phyloP scores from a whole-genome alignment of 164 flowering plant genomes.

The Buxus sempervirens region DNA sequence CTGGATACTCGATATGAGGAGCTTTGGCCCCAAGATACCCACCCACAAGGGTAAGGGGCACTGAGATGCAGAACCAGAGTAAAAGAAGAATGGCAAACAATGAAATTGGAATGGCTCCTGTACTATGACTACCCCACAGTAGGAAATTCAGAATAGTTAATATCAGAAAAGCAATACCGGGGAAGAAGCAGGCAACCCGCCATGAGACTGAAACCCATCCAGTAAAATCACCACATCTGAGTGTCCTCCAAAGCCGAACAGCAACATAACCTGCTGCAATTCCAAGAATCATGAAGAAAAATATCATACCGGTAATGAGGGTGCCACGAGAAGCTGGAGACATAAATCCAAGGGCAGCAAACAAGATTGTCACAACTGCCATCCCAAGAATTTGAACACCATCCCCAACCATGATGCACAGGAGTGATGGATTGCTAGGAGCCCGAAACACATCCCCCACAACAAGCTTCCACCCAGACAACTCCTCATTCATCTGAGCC shows the following conservation, averaged over 20 bases:
- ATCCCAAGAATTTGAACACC: slow-evolving; percentile 87
- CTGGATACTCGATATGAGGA: slow-evolving; percentile 78
- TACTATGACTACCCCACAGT: slow-evolving; percentile 80
- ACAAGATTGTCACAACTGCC: slow-evolving; percentile 76
- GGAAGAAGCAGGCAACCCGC: slow-evolving; percentile 77
- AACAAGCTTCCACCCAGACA: slow-evolving; percentile 90
- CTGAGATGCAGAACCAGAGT: slow-evolving; percentile 87
- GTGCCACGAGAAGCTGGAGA: slow-evolving; percentile 90
- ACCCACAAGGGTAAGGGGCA: slow-evolving; percentile 74
- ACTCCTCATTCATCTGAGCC: slow-evolving; percentile 89
- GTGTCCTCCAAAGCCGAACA: slow-evolving; percentile 74
- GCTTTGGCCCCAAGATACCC: slow-evolving; percentile 77
- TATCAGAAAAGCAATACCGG: slow-evolving; percentile 67
- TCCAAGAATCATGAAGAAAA: slow-evolving; percentile 76
- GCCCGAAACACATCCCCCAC: slow-evolving; percentile 87
- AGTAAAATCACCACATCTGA: slow-evolving; percentile 47
- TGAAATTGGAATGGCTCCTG: slow-evolving; percentile 83
- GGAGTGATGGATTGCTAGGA: slow-evolving; percentile 49
- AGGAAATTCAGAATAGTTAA: slow-evolving; percentile 66
- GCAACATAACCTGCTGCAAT: slow-evolving; percentile 81
- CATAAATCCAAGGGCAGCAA: slow-evolving; percentile 90
- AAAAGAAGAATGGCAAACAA: slow-evolving; percentile 56
- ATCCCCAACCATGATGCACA: slow-evolving; percentile 79
- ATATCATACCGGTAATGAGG: slow-evolving; percentile 71
- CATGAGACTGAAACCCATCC: slow-evolving; percentile 80